Conservation (phyloP, 306 rosid genomes). For the Ochetophila trinervis region DNA sequence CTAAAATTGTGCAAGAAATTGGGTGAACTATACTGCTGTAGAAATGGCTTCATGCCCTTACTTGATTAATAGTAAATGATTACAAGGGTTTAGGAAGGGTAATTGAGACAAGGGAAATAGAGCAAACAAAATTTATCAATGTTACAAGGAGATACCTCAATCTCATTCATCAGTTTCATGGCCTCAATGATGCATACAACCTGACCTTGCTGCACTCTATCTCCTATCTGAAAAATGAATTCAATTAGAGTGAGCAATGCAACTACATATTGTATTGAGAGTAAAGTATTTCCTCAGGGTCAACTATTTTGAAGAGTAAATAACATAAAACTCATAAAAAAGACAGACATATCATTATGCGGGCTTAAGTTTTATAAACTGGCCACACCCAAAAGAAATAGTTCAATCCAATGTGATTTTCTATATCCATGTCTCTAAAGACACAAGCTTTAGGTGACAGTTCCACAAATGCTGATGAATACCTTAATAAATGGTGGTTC, state of each 20-base stretch:
- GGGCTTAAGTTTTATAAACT: too few relatives aligned
- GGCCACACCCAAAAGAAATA: too few relatives aligned
- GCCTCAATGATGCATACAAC: slow-evolving; percentile 87
- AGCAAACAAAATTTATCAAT: background rate
- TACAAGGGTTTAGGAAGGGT: background rate
- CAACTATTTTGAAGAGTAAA: too few relatives aligned
- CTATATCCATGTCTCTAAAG: slow-evolving; percentile 2
- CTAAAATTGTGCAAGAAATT: background rate
- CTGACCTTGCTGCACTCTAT: slow-evolving; percentile 89
- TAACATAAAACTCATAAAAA: too few relatives aligned
- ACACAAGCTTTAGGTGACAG: slow-evolving; percentile 3
- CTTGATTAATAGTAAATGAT: background rate
- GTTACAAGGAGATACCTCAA: slow-evolving; percentile 54
- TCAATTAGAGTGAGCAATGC: background rate
- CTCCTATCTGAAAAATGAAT: slow-evolving; percentile 72
- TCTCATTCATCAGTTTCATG: slow-evolving; percentile 96
- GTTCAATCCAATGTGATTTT: background rate
- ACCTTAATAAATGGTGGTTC: slow-evolving; percentile 93
- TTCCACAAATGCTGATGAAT: slow-evolving; percentile 15
- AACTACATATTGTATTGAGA: background rate
- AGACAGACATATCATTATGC: too few relatives aligned
- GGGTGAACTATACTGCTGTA: background rate
- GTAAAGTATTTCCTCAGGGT: too few relatives aligned
- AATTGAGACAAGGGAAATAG: background rate
- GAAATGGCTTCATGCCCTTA: background rate